These are phyloP conservation scores for Tricholomella constricta DNA, from an alignment of 768 basidiomycete species.

Conservation along the genomic window DNA sequence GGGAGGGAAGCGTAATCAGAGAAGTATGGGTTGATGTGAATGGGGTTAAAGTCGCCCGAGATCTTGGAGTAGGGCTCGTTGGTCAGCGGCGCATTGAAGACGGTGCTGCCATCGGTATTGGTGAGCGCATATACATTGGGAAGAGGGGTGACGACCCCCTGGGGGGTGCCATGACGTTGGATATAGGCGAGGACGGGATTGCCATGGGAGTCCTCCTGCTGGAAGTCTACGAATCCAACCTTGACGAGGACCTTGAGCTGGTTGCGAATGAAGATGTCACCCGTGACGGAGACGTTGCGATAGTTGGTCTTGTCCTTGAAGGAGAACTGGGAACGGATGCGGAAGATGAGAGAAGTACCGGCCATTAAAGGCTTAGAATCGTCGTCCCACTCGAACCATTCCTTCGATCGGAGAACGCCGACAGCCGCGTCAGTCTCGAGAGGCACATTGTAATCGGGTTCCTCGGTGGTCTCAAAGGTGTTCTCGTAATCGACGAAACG, in stretches of 20 bases:
- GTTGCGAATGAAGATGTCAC: slow-evolving; percentile 85
- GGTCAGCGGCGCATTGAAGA: slow-evolving; percentile 82
- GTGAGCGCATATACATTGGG: slow-evolving; percentile 86
- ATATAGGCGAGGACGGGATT: slow-evolving; percentile 94
- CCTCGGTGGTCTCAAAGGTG: slow-evolving; percentile 92
- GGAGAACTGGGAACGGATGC: slow-evolving; percentile 78
- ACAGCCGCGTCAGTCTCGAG: slow-evolving; percentile 76
- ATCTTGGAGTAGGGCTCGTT: slow-evolving; percentile 96
- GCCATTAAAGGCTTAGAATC: slow-evolving; percentile 73
- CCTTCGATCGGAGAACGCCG: slow-evolving; percentile 91
- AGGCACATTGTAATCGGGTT: slow-evolving; percentile 84
- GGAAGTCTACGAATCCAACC: slow-evolving; percentile 86
- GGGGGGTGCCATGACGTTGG: slow-evolving; percentile 82
- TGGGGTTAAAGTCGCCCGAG: slow-evolving; percentile 98
- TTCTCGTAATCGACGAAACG: slow-evolving; percentile 92
- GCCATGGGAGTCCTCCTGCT: slow-evolving; percentile 84
- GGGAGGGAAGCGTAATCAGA: slow-evolving; percentile 91
- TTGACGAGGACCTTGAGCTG: slow-evolving; percentile 87
- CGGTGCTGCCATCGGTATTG: slow-evolving; percentile 54
- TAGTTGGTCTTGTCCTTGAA: slow-evolving; percentile 92
- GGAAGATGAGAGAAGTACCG: slow-evolving; percentile 89
- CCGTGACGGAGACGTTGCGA: slow-evolving; percentile 77
- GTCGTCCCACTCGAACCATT: slow-evolving; percentile 98
- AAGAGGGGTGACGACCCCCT: slow-evolving; percentile 77
- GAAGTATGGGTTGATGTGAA: slow-evolving; percentile 98